Conservation (phyloP, 2,329 filamentous ascomycete genomes). For the Botryotinia narcissicola region DNA sequence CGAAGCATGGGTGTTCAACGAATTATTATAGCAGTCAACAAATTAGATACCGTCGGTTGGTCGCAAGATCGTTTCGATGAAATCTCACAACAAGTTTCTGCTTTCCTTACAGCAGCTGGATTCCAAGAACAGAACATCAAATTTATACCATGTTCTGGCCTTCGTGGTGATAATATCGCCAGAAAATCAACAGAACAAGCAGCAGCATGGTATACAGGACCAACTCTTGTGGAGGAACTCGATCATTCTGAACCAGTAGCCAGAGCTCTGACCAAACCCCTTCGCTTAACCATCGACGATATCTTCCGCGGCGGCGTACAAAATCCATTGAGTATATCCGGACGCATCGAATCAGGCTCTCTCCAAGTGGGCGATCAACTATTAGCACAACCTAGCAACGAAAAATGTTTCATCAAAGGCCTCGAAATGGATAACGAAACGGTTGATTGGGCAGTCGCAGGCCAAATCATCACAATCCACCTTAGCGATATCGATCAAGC, state of each 20-base stretch:
- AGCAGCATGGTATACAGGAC: slow-evolving; percentile 76
- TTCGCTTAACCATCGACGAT: slow-evolving; percentile 84
- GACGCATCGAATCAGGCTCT: slow-evolving; percentile 79
- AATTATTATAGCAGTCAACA: slow-evolving; percentile 90
- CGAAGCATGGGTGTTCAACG: slow-evolving; percentile 87
- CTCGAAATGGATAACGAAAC: slow-evolving; percentile 72
- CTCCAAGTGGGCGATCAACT: slow-evolving; percentile 82
- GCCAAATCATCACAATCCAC: slow-evolving; percentile 83
- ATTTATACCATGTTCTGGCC: slow-evolving; percentile 86
- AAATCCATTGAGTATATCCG: slow-evolving; percentile 80
- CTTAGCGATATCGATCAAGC: slow-evolving; percentile 80
- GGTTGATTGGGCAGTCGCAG: slow-evolving; percentile 87
- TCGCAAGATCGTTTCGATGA: slow-evolving; percentile 78
- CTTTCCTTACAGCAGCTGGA: slow-evolving; percentile 78
- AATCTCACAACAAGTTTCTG: slow-evolving; percentile 77
- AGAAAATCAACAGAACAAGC: slow-evolving; percentile 53
- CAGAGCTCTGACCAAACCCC: slow-evolving; percentile 70
- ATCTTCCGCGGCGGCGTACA: slow-evolving; percentile 77
- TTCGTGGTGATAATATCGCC: slow-evolving; percentile 84
- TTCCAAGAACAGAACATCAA: slow-evolving; percentile 79
- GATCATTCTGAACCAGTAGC: slow-evolving; percentile 75
- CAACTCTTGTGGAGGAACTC: slow-evolving; percentile 77
- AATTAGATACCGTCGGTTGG: slow-evolving; percentile 87
- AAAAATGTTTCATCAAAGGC: slow-evolving; percentile 77
- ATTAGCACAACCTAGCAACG: slow-evolving; percentile 74